phyloP scores from a whole-genome alignment of 306 rosid species.

The Gastrolobium villosum region DNA sequence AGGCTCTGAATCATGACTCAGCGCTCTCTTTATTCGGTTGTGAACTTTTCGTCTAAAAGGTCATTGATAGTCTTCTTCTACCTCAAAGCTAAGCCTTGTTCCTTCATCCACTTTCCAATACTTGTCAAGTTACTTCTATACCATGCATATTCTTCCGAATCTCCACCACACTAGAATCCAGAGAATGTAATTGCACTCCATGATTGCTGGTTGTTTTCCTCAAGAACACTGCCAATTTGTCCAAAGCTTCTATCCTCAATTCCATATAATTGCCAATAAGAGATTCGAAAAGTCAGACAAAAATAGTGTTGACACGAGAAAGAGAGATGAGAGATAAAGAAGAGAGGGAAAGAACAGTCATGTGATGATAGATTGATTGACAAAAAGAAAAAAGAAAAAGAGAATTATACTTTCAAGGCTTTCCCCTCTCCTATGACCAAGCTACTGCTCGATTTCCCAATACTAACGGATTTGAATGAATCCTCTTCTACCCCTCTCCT shows the following conservation, averaged over 20 bases:
- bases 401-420: not conserved
- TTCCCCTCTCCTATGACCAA: not conserved
- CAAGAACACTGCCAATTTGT: too few species aligned
- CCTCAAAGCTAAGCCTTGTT: not conserved
- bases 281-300: not conserved
- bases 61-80: not conserved
- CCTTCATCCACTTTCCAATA: not conserved
- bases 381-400: not conserved
- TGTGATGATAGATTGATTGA: not conserved
- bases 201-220: not conserved
- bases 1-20: not conserved
- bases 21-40: not conserved
- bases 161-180: conserved; percentile 1
- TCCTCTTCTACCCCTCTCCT: not conserved
- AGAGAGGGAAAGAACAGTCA: not conserved
- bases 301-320: not conserved
- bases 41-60: not conserved
- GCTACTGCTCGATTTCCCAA: not conserved
- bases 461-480: not conserved
- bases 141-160: not conserved
- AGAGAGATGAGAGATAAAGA: not conserved
- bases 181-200: not conserved
- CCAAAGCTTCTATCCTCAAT: too few species aligned
- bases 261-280: too few species aligned
- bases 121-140: not conserved